These are phyloP conservation scores for Talaromyces sp. DNA, from an alignment of 2,329 filamentous ascomycete species.

Conservation along the genomic window DNA sequence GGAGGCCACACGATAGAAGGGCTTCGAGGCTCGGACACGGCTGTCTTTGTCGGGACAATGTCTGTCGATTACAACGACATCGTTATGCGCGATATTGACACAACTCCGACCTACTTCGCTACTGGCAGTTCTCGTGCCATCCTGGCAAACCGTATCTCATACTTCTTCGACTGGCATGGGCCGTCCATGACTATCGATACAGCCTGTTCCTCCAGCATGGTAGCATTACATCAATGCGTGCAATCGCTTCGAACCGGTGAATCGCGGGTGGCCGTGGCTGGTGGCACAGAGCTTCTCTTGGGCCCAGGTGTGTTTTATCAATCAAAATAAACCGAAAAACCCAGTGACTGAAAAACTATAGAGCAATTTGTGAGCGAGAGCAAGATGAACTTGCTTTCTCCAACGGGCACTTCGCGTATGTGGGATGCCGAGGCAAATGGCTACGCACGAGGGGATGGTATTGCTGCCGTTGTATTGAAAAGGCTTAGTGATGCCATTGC, in stretches of 20 bases:
- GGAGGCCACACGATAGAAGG: background rate
- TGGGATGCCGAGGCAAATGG: background rate
- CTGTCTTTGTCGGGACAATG: background rate
- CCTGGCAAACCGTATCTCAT: background rate
- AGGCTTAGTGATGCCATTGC: background rate
- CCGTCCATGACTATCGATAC: background rate
- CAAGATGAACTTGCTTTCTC: background rate
- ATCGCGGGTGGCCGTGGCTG: background rate
- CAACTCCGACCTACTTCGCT: background rate
- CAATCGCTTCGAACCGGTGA: background rate
- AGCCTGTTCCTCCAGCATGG: background rate
- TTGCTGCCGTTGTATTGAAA: background rate
- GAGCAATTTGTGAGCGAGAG: background rate
- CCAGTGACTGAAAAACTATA: background rate
- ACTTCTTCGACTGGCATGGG: too few species aligned
- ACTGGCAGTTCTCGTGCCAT: background rate
- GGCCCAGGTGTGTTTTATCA: background rate
- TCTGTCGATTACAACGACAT: background rate
- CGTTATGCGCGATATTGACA: background rate
- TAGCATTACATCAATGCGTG: background rate
- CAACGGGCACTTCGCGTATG: background rate
- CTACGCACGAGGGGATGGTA: background rate
- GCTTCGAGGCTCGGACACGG: background rate
- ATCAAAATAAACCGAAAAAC: too few species aligned
- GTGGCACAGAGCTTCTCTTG: background rate